Percentiles rank a stretch among this genome's conserved stretches.
Conservation (phyloP, 805 yeast species). For the Metschnikowia proteae region DNA sequence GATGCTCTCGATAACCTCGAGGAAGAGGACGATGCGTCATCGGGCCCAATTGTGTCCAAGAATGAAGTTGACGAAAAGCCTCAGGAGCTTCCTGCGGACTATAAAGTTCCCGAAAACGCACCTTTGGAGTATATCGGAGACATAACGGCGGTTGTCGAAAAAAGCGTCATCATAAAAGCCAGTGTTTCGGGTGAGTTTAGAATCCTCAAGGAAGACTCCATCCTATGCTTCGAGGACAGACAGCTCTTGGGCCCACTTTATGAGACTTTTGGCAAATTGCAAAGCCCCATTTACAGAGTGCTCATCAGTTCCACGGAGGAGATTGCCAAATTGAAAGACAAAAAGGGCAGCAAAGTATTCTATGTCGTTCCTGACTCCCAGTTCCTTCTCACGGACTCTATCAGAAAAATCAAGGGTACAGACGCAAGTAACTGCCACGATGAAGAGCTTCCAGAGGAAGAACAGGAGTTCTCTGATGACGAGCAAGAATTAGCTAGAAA, state of each 20-base stretch:
- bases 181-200: conserved; percentile 76
- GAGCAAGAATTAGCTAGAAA: conserved; percentile 78
- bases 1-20: conserved; percentile 24
- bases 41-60: conserved; percentile 71
- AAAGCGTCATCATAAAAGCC: conserved; percentile 69
- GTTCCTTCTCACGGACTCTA: conserved; percentile 69
- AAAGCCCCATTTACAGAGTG: conserved; percentile 76
- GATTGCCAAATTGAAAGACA: conserved; percentile 42
- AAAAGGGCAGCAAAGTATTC: conserved; percentile 55
- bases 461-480: conserved; percentile 94
- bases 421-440: conserved; percentile 95
- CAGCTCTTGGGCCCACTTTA: conserved; percentile 70
- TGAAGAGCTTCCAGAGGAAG: conserved; percentile 89
- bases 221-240: conserved; percentile 73
- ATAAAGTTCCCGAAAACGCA: conserved; percentile 52
- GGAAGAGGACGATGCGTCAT: conserved; percentile 42
- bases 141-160: conserved; percentile 65
- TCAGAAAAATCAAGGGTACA: conserved; percentile 73
- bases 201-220: conserved; percentile 74
- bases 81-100: conserved; percentile 64
- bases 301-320: conserved; percentile 54
- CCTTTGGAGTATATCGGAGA: conserved; percentile 72
- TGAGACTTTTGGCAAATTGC: conserved; percentile 88
- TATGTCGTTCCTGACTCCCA: conserved; percentile 80
- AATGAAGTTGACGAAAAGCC: conserved; percentile 77